Conservation (phyloP, 192 early-diverging fungal species). For the Coemansia sp. region DNA sequence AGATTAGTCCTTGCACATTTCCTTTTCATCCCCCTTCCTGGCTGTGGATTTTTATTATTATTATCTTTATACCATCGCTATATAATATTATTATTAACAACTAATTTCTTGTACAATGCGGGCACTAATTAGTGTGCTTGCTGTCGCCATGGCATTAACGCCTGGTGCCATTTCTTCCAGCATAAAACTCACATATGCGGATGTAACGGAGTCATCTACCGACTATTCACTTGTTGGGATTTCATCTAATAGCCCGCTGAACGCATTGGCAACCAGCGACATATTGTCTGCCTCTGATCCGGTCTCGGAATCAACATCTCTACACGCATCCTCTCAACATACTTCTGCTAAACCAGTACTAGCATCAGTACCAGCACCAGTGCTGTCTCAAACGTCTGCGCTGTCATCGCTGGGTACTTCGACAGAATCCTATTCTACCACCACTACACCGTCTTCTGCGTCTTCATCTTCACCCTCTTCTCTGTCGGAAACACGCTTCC, state of each 20-base stretch:
- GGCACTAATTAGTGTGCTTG: slow-evolving; percentile 6
- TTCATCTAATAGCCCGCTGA: background rate
- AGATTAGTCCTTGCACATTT: background rate
- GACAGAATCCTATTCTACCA: too few species aligned
- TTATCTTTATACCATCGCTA: background rate
- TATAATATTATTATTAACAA: background rate
- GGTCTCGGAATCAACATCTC: background rate
- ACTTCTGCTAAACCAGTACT: background rate
- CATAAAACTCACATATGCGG: background rate
- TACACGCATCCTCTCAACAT: background rate
- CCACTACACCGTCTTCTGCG: background rate
- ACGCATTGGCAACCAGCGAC: background rate
- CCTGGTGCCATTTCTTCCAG: background rate
- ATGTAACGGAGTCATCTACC: background rate
- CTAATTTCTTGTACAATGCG: slow-evolving; percentile 15
- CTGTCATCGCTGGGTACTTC: too few species aligned
- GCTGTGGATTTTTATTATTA: background rate
- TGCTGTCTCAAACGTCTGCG: too few species aligned
- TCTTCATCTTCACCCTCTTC: background rate
- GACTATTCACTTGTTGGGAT: background rate
- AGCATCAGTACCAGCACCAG: background rate
- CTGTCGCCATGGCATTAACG: slow-evolving; percentile 6
- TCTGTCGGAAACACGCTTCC: slow-evolving; percentile 2
- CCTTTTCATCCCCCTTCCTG: background rate
- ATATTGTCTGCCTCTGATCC: slow-evolving; percentile 5